Conservation (phyloP, 2,329 filamentous ascomycete species). For the Monosporascus sp. region DNA sequence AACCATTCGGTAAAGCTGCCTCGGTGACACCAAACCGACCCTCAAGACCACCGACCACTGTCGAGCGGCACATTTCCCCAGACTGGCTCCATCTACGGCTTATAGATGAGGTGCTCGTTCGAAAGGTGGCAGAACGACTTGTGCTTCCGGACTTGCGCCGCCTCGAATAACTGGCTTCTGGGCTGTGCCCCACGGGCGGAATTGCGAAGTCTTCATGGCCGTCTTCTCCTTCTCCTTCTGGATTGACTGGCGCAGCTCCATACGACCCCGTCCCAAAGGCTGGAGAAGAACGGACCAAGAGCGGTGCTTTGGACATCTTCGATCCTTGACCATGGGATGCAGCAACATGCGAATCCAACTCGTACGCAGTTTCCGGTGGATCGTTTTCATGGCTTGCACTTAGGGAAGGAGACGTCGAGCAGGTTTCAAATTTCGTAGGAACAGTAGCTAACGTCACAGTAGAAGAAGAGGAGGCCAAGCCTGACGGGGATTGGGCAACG, state of each 20-base stretch:
- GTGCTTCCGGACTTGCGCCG: conserved; percentile 20
- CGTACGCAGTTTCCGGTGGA: conserved; percentile 9
- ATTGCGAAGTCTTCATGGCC: conserved; percentile 21
- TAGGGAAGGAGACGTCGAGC: conserved; percentile 11
- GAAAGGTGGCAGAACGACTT: conserved; percentile 15
- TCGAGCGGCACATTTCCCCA: conserved; percentile 46
- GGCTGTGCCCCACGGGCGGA: conserved; percentile 14
- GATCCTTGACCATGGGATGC: conserved; percentile 10
- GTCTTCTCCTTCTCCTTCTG: conserved; percentile 29
- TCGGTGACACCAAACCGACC: conserved; percentile 50
- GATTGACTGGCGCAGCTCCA: conserved; percentile 48
- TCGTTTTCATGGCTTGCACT: conserved; percentile 20
- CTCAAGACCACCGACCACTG: conserved; percentile 49
- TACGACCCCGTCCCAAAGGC: conserved; percentile 58
- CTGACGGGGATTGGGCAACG: not conserved
- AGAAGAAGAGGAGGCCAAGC: not conserved
- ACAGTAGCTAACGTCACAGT: not conserved
- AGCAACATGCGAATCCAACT: conserved; percentile 16
- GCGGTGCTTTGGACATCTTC: conserved; percentile 44
- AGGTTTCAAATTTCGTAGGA: conserved; percentile 3
- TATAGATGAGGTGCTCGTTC: conserved; percentile 23
- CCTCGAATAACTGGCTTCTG: conserved; percentile 18
- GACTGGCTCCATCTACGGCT: conserved; percentile 31
- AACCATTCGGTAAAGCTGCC: conserved; percentile 39
- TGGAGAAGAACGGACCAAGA: conserved; percentile 55